Evolutionary conservation across 2,329 filamentous ascomycete species (phyloP), one percentile per base, ranked within the genome.

Genomic region (Claviceps maximensis): DNA sequence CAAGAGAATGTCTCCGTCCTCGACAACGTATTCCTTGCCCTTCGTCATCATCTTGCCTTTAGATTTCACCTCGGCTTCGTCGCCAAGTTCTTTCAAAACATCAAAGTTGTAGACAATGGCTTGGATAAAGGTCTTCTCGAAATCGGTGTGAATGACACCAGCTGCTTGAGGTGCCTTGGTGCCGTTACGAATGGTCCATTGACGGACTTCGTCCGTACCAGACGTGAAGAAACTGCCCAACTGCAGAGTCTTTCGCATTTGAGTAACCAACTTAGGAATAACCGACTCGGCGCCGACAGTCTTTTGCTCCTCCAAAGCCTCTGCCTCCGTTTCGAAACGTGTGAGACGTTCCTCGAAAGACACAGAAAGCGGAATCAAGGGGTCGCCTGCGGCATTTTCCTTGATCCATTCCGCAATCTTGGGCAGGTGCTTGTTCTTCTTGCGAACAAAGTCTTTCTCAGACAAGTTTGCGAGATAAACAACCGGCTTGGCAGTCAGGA

Each of bases 91-190:
- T 73, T 85, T 89, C 52, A 98, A 74, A 2, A 78, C 73, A 27
- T 68, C 76, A 72, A 82, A 98, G 75, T 95, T 97, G 75, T 95
- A 97, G 31, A 96, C 89, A 58, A 98, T 79, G 58, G 79, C 86
- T 74, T 98, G 94, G 63, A 98, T 98, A 68, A 98, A 98, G 0
- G 94, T 98, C 83, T 98, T 98, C 72, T 98, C 93, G 60, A 98
- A 97, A 69, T 98, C 93, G 60, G 85, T 88, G 74, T 98, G 93
- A 61, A 98, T 98, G 58, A 98, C 93, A 78, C 93, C 93, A 40
- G 93, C 93, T 47, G 93, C 93, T 66, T 94, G 87, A 19, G 93
- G 93, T n/a, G 93, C 93, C 77, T 98, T 98, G 67, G 86, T 95
- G 62, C 89, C 90, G 65, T 87, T 90, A 55, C 93, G 83, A 67